These are phyloP conservation scores for Lignosus rhinocerotis DNA, from an alignment of 1,284 basidiomycete genomes.

Conservation along the genomic window DNA sequence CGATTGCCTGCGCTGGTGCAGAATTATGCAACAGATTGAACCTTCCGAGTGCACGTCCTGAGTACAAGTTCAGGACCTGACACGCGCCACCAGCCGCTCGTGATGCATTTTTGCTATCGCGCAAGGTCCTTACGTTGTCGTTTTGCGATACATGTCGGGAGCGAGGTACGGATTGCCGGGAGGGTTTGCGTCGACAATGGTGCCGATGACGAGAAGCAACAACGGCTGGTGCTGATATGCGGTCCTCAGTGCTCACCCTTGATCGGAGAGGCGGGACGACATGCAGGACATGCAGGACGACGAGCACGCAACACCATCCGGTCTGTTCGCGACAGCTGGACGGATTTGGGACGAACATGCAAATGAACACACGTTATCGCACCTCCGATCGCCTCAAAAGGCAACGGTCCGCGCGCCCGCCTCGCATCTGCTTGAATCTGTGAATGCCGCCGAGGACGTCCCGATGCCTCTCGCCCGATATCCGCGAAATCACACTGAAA, in stretches of 20 bases:
- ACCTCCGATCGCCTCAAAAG: constrained; percentile 10
- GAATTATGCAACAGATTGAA: neutral
- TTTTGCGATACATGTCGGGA: neutral
- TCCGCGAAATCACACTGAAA: neutral
- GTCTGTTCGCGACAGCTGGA: neutral
- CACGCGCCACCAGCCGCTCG: neutral
- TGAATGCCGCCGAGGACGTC: neutral
- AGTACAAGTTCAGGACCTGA: neutral
- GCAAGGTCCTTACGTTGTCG: neutral
- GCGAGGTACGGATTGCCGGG: neutral
- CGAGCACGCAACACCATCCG: neutral
- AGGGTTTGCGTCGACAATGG: neutral
- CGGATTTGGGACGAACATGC: neutral
- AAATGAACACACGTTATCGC: neutral
- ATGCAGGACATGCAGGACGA: neutral
- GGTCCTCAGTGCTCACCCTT: constrained; percentile 1
- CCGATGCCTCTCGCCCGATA: neutral
- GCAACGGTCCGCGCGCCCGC: constrained; percentile 13
- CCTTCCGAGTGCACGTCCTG: neutral
- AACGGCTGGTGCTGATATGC: neutral
- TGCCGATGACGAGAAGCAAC: neutral
- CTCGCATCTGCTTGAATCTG: neutral
- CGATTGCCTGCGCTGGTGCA: too few relatives aligned
- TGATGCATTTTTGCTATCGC: neutral
- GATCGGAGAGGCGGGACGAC: constrained; percentile 9